These are phyloP conservation scores for Retiboletus flavoniger DNA, from an alignment of 1,284 basidiomycete species.

Conservation along the genomic window DNA sequence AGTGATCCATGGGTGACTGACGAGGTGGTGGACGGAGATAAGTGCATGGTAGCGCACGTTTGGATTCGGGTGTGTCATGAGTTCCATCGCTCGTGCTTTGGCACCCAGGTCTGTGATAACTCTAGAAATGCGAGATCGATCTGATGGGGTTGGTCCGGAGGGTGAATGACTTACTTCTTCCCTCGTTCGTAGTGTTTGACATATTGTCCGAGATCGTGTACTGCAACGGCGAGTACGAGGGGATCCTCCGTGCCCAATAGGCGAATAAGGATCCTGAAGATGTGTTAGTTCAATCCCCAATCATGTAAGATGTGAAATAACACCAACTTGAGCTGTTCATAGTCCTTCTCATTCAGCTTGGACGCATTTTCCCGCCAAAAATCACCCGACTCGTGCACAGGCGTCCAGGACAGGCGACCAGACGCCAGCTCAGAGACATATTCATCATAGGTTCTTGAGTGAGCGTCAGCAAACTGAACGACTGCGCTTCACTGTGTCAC, in stretches of 20 bases:
- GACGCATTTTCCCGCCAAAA: constrained; percentile 97
- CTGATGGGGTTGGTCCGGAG: background rate
- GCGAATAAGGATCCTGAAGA: constrained; percentile 66
- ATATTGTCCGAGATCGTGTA: constrained; percentile 92
- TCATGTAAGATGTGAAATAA: background rate
- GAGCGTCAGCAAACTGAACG: background rate
- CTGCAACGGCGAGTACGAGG: constrained; percentile 81
- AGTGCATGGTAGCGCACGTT: constrained; percentile 93
- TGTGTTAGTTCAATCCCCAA: background rate
- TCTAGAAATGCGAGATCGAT: constrained; percentile 40
- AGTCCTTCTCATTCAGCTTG: constrained; percentile 80
- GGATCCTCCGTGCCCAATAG: constrained; percentile 63
- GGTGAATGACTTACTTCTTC: constrained; percentile 69
- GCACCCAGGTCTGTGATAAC: constrained; percentile 80
- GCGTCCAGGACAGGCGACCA: constrained; percentile 92
- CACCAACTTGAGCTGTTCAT: constrained; percentile 75
- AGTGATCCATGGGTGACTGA: constrained; percentile 75
- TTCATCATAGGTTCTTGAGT: constrained; percentile 86
- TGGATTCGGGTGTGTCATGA: constrained; percentile 86
- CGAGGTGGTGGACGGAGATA: constrained; percentile 77
- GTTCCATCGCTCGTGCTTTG: constrained; percentile 90
- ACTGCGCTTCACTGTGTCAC: constrained; percentile 24
- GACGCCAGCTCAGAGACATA: constrained; percentile 89
- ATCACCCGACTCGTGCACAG: constrained; percentile 92
- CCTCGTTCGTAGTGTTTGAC: constrained; percentile 87